phyloP scores from a whole-genome alignment of 371 early-diverging fungal genomes.

The Saksenaea vasiformis region DNA sequence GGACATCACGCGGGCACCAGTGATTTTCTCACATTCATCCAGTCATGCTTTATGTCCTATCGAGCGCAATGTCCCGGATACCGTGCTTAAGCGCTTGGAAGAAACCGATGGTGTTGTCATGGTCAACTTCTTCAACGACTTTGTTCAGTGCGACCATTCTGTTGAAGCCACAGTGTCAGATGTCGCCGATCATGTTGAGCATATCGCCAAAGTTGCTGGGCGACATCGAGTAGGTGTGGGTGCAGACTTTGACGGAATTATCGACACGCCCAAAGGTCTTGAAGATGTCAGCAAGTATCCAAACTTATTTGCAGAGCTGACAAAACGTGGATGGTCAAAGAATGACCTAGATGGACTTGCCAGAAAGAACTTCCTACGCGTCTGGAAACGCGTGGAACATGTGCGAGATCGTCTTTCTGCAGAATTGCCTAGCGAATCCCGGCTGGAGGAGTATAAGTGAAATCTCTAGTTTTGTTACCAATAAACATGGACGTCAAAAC shows the following conservation, averaged over 20 bases:
- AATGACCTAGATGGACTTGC: slow-evolving; percentile 58
- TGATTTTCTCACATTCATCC: slow-evolving; percentile 67
- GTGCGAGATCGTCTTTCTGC: slow-evolving; percentile 32
- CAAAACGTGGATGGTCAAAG: slow-evolving; percentile 60
- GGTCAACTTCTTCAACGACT: slow-evolving; percentile 61
- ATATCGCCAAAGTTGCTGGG: slow-evolving; percentile 59
- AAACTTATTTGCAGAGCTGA: slow-evolving; percentile 58
- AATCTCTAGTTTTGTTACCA: too few relatives aligned
- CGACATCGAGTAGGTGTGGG: slow-evolving; percentile 63
- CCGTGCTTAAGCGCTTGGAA: slow-evolving; percentile 47
- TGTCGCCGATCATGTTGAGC: slow-evolving; percentile 65
- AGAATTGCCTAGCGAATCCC: slow-evolving; percentile 38
- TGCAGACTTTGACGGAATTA: slow-evolving; percentile 69
- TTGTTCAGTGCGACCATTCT: slow-evolving; percentile 47
- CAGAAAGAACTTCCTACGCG: slow-evolving; percentile 54
- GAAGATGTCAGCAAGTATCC: slow-evolving; percentile 72
- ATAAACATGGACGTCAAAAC: too few relatives aligned
- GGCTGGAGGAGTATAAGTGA: slow-evolving; percentile 16
- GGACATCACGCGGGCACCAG: slow-evolving; percentile 56
- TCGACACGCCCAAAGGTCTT: slow-evolving; percentile 52
- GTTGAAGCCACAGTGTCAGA: slow-evolving; percentile 47
- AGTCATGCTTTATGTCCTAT: slow-evolving; percentile 54
- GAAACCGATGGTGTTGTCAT: slow-evolving; percentile 68
- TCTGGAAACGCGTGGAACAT: slow-evolving; percentile 50
- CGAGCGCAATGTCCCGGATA: slow-evolving; percentile 71